Evolutionary conservation across 2,329 filamentous ascomycete species (phyloP), one percentile per base, ranked within the genome.

Genomic region (Fusarium armeniacum): DNA sequence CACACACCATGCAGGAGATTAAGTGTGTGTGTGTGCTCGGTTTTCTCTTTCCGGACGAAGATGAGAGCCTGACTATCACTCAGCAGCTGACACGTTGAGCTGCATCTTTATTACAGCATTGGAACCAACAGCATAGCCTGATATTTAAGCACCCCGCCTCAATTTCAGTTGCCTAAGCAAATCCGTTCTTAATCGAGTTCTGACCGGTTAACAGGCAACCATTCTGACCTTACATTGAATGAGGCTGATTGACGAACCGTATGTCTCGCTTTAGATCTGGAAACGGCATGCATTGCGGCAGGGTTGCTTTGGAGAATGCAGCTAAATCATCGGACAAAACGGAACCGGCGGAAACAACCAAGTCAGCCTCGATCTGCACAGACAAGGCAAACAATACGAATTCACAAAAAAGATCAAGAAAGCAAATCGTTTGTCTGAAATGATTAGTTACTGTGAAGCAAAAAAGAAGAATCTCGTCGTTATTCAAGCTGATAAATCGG

Each of bases 401-500:
- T 2, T 12, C 6, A 3, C 13, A 6, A 16, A 16, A 0, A 51
- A 10, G 12, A 20, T 3, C n/a, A 51, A 11, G 3, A 9, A 12
- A 28, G 6, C 10, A 16, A 28, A 16, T 12, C 5, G 10, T 15
- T 22, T 30, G 6, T 15, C 3, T 40, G 4, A 3, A 26, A 28
- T 2, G 24, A 51, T 20, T 30, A 30, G 9, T 30, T 20, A 7
- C 1, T 18, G 15, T 10, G 41, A 41, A 5, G 22, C 22, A 33
- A 35, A 44, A 30, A 30, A 11, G 20, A 53, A 49, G 10, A 16
- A 33, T 38, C 32, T 22, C 20, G n/a, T 16, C 56, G 45, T 40
- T 40, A 30, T 30, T 53, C 46, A 52, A 15, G 46, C 59, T 62
- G 59, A 62, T 62, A 28, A 62, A 47, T 56, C 58, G 9, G 60